Evolutionary conservation across 306 rosid genomes (phyloP).

Genomic region (Prunus padus): DNA sequence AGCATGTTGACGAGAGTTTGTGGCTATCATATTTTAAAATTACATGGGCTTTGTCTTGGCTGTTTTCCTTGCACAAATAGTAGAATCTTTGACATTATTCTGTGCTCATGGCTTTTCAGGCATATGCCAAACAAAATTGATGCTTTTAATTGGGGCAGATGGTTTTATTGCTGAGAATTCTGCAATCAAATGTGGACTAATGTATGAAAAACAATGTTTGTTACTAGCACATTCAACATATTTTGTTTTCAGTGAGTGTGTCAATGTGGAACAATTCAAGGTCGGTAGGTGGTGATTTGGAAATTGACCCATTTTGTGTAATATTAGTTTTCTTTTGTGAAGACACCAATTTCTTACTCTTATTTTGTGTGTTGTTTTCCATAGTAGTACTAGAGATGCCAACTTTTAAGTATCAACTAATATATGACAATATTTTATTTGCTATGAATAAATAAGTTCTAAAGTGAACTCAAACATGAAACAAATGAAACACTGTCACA

Average conservation of each 20-base stretch:
- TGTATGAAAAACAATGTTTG: background rate
- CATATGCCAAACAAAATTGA: background rate
- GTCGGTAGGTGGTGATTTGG: background rate
- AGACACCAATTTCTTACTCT: background rate
- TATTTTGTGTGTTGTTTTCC: too few species aligned
- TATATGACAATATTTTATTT: too few species aligned
- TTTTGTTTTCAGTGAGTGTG: background rate
- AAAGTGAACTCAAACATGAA: too few species aligned
- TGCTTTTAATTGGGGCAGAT: too few species aligned
- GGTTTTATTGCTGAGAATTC: background rate
- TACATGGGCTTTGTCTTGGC: background rate
- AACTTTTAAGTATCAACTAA: too few species aligned
- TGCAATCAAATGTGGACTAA: background rate
- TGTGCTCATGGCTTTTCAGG: background rate
- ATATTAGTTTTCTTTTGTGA: background rate
- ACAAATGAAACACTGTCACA: background rate
- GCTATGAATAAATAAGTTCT: too few species aligned
- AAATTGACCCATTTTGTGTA: background rate
- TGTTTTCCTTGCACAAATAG: background rate
- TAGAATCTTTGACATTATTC: background rate
- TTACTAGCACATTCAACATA: background rate
- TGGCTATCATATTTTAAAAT: background rate
- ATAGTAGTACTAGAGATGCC: fast-evolving
- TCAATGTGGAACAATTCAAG: background rate
- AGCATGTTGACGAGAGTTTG: background rate